Percentiles rank a stretch among this genome's conserved stretches.
Evolutionary conservation across 208 protist genomes (phyloP).

Genomic region (Porcisia hertigi): DNA sequence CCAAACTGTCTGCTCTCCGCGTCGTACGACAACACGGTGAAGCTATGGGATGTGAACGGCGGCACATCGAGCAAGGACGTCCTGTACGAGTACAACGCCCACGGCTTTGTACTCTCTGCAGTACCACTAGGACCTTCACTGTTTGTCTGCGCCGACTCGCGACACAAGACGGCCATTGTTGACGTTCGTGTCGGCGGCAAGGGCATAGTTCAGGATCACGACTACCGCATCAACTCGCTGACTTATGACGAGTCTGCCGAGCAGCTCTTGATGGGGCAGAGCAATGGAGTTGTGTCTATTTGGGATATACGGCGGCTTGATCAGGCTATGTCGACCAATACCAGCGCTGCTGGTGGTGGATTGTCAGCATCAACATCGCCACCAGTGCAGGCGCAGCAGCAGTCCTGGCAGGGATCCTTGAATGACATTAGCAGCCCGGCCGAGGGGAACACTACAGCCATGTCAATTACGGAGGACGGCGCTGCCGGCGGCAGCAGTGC

Average conservation of each 20-base stretch:
- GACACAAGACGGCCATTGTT: conserved; percentile 69
- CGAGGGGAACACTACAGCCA: not conserved
- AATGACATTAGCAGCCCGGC: not conserved
- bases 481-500: not conserved
- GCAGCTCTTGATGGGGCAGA: conserved; percentile 82
- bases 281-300: conserved; percentile 73
- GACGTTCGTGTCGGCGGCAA: conserved; percentile 52
- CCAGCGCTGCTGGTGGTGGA: not conserved
- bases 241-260: conserved; percentile 54
- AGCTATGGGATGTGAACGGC: conserved; percentile 81
- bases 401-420: conserved; percentile 1
- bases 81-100: conserved; percentile 57
- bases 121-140: conserved; percentile 70
- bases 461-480: not conserved
- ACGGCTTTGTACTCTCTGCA: conserved; percentile 76
- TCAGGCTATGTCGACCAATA: conserved; percentile 44
- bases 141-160: conserved; percentile 82
- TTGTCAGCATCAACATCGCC: not conserved
- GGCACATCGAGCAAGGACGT: conserved; percentile 36
- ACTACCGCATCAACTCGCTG: conserved; percentile 77
- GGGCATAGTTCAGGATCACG: conserved; percentile 58
- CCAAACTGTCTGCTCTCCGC: conserved; percentile 70
- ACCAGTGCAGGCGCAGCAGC: conserved; percentile 17
- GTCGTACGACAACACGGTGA: conserved; percentile 86
- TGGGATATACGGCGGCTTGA: conserved; percentile 82